phyloP scores from a whole-genome alignment of 768 basidiomycete species.

The Hysterangium stoloniferum region DNA sequence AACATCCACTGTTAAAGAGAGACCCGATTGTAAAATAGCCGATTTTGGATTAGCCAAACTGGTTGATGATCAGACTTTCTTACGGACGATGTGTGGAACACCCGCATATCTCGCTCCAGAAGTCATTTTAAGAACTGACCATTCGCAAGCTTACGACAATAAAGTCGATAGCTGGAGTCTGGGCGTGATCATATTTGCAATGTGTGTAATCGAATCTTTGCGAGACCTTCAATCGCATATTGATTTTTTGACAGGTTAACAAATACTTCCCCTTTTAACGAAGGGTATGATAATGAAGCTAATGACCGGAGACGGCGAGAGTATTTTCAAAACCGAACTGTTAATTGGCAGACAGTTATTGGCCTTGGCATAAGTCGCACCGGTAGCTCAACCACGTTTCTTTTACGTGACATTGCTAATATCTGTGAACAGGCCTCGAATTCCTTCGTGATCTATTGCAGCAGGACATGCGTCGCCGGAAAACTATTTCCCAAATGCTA shows the following conservation, averaged over 20 bases:
- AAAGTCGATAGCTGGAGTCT: constrained; percentile 95
- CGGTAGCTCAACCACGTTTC: constrained; percentile 44
- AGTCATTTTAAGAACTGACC: constrained; percentile 58
- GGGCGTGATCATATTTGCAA: constrained; percentile 89
- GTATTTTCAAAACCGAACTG: constrained; percentile 31
- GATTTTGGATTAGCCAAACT: constrained; percentile 96
- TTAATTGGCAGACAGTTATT: constrained; percentile 54
- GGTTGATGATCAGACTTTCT: constrained; percentile 70
- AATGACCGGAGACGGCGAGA: constrained; percentile 56
- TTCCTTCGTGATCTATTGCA: constrained; percentile 66
- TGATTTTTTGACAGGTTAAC: constrained; percentile 49
- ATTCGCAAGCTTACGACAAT: constrained; percentile 70
- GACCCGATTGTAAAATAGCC: constrained; percentile 75
- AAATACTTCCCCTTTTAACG: constrained; percentile 71
- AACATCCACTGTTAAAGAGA: constrained; percentile 36
- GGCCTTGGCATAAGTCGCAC: constrained; percentile 31
- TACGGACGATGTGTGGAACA: constrained; percentile 94
- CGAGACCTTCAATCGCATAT: neutral
- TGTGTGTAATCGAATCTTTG: constrained; percentile 42
- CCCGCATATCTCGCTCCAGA: constrained; percentile 92
- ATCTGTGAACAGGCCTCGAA: constrained; percentile 37
- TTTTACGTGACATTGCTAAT: neutral
- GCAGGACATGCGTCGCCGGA: constrained; percentile 53
- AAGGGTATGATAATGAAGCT: constrained; percentile 22
- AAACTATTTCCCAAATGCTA: constrained; percentile 64